Base-by-base conservation (phyloP, 257 asterid species). In the Linaria vulgaris region DNA sequence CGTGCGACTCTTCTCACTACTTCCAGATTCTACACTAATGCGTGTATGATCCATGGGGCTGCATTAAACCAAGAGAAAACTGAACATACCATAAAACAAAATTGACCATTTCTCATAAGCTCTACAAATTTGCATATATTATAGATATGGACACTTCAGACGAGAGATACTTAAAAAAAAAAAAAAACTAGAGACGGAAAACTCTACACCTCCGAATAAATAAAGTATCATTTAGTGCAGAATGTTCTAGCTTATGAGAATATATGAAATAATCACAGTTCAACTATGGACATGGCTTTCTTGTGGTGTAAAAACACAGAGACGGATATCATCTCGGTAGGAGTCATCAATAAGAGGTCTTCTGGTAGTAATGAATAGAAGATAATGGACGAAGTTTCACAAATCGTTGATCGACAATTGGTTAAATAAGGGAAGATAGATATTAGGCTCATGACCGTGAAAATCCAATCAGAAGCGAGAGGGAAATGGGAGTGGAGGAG, bases 21-120 rank as follows among this genome's bases (percentile, higher is more conserved):
- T 13, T n/a, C 43, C 8, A 31, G 22, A 21, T 15, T 44, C 34
- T 22, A 25, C 20, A 37, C 43, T 22, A 38, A 22, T 48, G 49
- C 61, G 12, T n/a, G n/a, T 38, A n/a, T 8, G 51, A 47, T 17
- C 57, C 56, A 47, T 27, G 22, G 48, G 59, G 72, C 80, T 71
- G 78, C 75, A 78, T 49, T 43, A 56, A 56, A 62, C 38, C 47
- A 54, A 59, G 38, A 59, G 21, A 54, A 19, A 64, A 24, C 7
- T 5, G 21, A 31, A 49, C 20, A 53, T 57, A 54, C 24, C 19
- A 52, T 43, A 20, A 53, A 41, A 17, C 41, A 6, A 45, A 37
- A 5, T 12, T 27, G 41, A 23, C 44, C 38, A 7, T 12, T 9
- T 12, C 20, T 52, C 6, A 22, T 48, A 15, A 48, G 54, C 54